Evolutionary conservation across 176 grass and related monocot species (phyloP).

Genomic region (Paspalum vaginatum): DNA sequence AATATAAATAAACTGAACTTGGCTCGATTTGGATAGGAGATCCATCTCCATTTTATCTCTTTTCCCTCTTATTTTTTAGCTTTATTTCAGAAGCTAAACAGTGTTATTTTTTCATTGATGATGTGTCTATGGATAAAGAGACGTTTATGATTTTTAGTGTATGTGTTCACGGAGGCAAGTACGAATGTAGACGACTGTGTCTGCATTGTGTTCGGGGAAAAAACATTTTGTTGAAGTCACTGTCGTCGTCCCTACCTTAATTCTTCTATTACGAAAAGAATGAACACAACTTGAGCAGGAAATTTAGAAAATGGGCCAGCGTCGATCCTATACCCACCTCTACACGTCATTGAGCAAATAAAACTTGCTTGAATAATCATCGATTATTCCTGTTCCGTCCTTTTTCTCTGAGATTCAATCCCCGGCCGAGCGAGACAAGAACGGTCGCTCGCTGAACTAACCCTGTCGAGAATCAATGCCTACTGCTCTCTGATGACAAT

Average conservation of each 20-base stretch:
- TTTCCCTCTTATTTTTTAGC: no score
- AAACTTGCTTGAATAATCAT: constrained; percentile 18
- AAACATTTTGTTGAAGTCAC: constrained; percentile 16
- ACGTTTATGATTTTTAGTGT: no score
- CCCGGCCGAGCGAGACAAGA: neutral
- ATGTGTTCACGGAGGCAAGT: no score
- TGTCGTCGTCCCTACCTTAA: neutral
- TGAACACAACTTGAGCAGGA: no score
- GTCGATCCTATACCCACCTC: neutral
- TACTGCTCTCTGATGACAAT: neutral
- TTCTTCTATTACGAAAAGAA: neutral
- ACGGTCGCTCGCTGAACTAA: neutral
- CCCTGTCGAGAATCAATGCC: neutral
- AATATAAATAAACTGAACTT: no score
- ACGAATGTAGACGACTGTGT: no score
- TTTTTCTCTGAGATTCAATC: constrained; percentile 23
- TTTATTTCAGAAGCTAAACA: no score
- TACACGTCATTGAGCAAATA: neutral
- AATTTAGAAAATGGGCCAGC: constrained; percentile 5
- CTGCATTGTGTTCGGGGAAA: neutral
- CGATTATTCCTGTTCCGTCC: neutral
- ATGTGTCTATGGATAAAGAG: no score
- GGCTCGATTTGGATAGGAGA: no score
- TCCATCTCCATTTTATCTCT: no score
- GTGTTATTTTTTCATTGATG: no score